Conservation (phyloP, 352 stramenopile species). For the Bremia lactucae region DNA sequence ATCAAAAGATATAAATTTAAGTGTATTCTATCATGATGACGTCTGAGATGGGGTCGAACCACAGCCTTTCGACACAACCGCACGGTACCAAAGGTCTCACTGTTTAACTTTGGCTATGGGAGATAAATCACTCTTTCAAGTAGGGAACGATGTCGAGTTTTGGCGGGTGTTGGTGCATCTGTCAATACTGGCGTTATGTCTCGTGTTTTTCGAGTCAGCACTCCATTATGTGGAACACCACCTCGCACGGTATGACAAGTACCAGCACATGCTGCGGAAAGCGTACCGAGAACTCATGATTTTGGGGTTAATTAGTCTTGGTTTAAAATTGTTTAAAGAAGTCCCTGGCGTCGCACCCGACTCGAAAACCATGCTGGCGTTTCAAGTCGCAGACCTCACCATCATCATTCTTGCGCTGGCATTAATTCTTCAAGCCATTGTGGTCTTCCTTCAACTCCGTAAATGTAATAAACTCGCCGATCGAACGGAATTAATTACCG, state of each 20-base stretch:
- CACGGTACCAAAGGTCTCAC: slow-evolving; percentile 4
- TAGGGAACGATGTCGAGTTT: slow-evolving; percentile 44
- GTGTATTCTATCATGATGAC: no score
- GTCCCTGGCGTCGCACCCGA: slow-evolving; percentile 15
- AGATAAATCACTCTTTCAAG: slow-evolving; percentile 37
- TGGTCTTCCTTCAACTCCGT: slow-evolving; percentile 36
- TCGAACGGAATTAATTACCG: slow-evolving; percentile 33
- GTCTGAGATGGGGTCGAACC: no score
- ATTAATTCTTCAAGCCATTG: slow-evolving; percentile 39
- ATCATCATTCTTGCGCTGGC: slow-evolving; percentile 46
- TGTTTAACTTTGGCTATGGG: slow-evolving; percentile 14
- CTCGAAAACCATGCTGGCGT: slow-evolving; percentile 30
- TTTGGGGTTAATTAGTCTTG: slow-evolving; percentile 42
- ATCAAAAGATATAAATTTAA: no score
- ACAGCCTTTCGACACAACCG: slow-evolving; percentile 11
- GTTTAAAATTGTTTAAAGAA: slow-evolving; percentile 42
- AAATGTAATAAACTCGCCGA: slow-evolving; percentile 28
- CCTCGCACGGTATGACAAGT: slow-evolving; percentile 44
- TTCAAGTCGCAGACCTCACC: slow-evolving; percentile 42
- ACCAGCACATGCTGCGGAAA: slow-evolving; percentile 60
- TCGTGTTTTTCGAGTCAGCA: slow-evolving; percentile 36
- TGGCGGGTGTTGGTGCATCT: slow-evolving; percentile 39
- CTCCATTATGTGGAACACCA: slow-evolving; percentile 44
- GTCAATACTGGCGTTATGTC: slow-evolving; percentile 34
- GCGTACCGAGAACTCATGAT: slow-evolving; percentile 52